Percentiles rank a stretch among this genome's conserved stretches.
These are phyloP conservation scores for Salix dunnii DNA, from an alignment of 345 rosid species.

Conservation along the genomic window DNA sequence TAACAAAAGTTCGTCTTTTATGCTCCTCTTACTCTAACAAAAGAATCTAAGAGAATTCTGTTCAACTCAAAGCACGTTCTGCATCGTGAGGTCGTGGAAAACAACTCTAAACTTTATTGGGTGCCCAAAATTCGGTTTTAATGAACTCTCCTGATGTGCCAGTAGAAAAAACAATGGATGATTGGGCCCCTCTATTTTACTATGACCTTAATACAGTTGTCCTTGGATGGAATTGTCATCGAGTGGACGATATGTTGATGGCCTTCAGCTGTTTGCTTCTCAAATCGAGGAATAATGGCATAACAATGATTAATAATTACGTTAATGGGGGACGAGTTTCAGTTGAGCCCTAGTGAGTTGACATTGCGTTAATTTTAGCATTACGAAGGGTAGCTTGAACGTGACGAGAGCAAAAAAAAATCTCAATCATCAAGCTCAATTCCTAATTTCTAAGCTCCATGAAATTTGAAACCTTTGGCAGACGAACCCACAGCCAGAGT, in stretches of 20 bases:
- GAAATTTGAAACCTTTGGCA: background rate
- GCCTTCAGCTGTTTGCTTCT: background rate
- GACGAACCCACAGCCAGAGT: background rate
- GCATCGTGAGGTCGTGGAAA: constrained; percentile 29
- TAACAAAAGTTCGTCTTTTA: constrained; percentile 37
- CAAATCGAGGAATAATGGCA: background rate
- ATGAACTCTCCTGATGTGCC: background rate
- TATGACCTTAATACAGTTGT: background rate
- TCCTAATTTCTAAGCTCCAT: background rate
- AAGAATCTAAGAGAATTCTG: background rate
- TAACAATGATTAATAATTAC: background rate
- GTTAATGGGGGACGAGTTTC: no score
- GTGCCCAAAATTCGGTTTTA: constrained; percentile 12
- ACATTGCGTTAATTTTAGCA: no score
- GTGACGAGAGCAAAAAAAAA: no score
- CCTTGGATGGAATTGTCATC: background rate
- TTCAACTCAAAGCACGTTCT: constrained; percentile 20
- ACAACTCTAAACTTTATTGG: constrained; percentile 4
- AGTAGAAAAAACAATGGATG: background rate
- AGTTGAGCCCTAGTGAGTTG: no score
- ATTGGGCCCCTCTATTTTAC: background rate
- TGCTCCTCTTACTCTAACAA: constrained; percentile 12
- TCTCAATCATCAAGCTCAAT: background rate
- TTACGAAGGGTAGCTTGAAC: no score
- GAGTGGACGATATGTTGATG: background rate